phyloP scores from a whole-genome alignment of 2,329 filamentous ascomycete genomes.

The Cordyceps tenuipes region DNA sequence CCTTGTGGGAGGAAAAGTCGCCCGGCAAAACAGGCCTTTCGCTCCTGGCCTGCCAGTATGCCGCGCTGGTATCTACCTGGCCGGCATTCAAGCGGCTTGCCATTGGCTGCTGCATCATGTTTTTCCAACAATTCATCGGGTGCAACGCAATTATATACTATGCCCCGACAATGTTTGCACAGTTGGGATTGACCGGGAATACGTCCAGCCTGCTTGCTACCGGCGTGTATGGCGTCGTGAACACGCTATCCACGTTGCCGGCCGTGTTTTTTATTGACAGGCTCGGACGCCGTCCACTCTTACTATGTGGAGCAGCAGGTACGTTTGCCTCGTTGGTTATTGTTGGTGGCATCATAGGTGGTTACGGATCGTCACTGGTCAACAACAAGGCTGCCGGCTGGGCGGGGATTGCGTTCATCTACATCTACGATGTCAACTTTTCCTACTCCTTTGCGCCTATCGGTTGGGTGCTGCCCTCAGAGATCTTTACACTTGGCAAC shows the following conservation, averaged over 20 bases:
- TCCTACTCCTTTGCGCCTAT: slow-evolving; percentile 55
- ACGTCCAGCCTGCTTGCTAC: slow-evolving; percentile 41
- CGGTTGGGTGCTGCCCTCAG: slow-evolving; percentile 57
- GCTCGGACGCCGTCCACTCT: slow-evolving; percentile 52
- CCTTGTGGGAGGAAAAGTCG: too few species aligned
- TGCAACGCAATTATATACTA: slow-evolving; percentile 42
- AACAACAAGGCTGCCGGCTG: slow-evolving; percentile 34
- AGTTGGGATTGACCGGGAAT: slow-evolving; percentile 36
- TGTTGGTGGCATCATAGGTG: slow-evolving; percentile 42
- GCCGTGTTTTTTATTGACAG: slow-evolving; percentile 43
- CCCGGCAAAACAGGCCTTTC: too few species aligned
- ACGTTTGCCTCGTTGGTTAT: slow-evolving; percentile 53
- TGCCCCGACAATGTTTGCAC: slow-evolving; percentile 36
- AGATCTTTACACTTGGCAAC: slow-evolving; percentile 51
- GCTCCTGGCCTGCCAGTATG: too few species aligned
- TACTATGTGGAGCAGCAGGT: slow-evolving; percentile 54
- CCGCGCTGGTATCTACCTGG: too few species aligned
- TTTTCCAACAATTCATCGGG: slow-evolving; percentile 16
- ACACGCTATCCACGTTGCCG: slow-evolving; percentile 36
- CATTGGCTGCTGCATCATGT: slow-evolving; percentile 19
- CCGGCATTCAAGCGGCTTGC: slow-evolving; percentile 19
- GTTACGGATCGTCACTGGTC: slow-evolving; percentile 30
- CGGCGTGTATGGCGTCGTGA: slow-evolving; percentile 49
- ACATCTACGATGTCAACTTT: slow-evolving; percentile 56
- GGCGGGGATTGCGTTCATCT: slow-evolving; percentile 56